Base-by-base conservation (phyloP, 2,329 filamentous ascomycete species). In the Phyllosticta citriasiana region DNA sequence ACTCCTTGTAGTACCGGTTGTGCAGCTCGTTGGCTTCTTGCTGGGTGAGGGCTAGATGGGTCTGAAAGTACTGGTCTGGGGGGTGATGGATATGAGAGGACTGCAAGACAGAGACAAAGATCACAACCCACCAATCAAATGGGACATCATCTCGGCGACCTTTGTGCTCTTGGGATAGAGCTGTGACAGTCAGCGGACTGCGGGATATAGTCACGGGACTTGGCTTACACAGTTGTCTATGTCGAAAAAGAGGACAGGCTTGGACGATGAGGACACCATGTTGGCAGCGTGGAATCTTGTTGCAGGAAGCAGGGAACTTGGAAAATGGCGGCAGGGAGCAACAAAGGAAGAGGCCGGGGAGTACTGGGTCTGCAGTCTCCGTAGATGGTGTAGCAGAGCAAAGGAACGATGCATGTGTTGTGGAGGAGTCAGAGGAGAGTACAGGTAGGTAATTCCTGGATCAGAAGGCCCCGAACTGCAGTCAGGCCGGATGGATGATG, bases 1-100 rank as follows among this genome's bases (percentile, higher is more conserved):
- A 99, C 73, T 89, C 91, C 69, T 86, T 88, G 78, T 97, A 99
- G 79, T 99, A 99, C 68, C 92, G 89, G 73, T 85, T 81, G 75
- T 97, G 94, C 26, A 99, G 84, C 68, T 87, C 83, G 63, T 84
- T 84, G n/a, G 94, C 94, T 63, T 97, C 93, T 60, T 90, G 82
- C 67, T 81, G 79, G 1, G 84, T 81, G 2, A 97, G 78, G 24
- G 85, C 83, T 3, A 97, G 83, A 72, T 97, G 91, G 59, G 75
- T 78, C 65, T 81, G 73, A 68, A 87, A 86, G 72, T 84, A 87
- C 61, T 79, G 71, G 70, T 86, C 82, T 82, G 63, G 8, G 10
- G 70, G 63, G 76, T 78, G 76, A 69, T 93, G 93, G 64, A 92
- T 78, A 50, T 82, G 78, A 53, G 22, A 51, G 33, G 40, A 53